Conservation (phyloP, 805 yeast genomes). For the Nakazawaea molendinolei region DNA sequence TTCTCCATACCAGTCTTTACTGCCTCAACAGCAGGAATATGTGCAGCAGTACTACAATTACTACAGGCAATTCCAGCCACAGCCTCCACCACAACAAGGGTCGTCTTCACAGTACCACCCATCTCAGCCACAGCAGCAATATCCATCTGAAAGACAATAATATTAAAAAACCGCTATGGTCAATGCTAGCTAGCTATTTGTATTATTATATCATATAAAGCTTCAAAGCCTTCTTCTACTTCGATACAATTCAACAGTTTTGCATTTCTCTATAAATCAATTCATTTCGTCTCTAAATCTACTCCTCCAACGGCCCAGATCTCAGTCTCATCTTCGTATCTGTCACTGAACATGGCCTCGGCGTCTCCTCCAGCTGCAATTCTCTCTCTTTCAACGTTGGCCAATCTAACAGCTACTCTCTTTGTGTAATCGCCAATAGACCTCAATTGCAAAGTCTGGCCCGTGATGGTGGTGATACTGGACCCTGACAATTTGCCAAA, state of each 20-base stretch:
- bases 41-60: constrained; percentile 12
- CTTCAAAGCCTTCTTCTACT: no score
- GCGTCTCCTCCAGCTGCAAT: constrained; percentile 86
- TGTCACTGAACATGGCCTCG: constrained; percentile 77
- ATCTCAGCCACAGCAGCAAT: constrained; percentile 5
- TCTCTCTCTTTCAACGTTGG: constrained; percentile 81
- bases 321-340: constrained; percentile 79
- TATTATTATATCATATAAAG: no score
- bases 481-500: constrained; percentile 31
- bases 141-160: no score
- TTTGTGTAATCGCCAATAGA: constrained; percentile 83
- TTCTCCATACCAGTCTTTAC: constrained; percentile 9
- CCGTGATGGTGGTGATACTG: constrained; percentile 34
- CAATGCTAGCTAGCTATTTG: no score
- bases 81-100: constrained; percentile 8
- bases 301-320: constrained; percentile 84
- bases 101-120: constrained; percentile 8
- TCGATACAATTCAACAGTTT: no score
- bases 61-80: constrained; percentile 12
- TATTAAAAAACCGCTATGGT: no score
- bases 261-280: no score
- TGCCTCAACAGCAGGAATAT: constrained; percentile 13
- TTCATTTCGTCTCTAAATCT: constrained; percentile 27
- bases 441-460: constrained; percentile 49
- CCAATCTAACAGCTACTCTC: constrained; percentile 85